Evolutionary conservation across 1,284 basidiomycete species (phyloP).

Genomic region (Sparassis latifolia): DNA sequence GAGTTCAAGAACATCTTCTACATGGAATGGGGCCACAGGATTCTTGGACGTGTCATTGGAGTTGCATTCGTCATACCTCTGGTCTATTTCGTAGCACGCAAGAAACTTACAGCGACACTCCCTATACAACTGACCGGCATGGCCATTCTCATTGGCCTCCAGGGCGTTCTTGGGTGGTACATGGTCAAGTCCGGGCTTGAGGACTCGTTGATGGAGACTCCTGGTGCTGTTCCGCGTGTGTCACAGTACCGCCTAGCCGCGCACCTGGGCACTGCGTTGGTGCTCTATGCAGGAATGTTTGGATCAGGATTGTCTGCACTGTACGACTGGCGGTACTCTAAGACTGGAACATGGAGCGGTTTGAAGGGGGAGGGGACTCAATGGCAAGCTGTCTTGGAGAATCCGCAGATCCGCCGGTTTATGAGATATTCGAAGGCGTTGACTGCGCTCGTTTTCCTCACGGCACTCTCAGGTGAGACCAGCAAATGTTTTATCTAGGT

Average conservation of each 20-base stretch:
- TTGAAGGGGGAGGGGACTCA: slow-evolving; percentile 28
- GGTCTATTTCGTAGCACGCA: slow-evolving; percentile 70
- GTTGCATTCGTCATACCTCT: slow-evolving; percentile 75
- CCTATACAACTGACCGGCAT: slow-evolving; percentile 65
- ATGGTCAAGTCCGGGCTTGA: slow-evolving; percentile 98
- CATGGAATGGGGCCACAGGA: slow-evolving; percentile 98
- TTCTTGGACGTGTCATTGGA: slow-evolving; percentile 90
- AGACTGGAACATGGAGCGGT: slow-evolving; percentile 35
- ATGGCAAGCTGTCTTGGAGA: slow-evolving; percentile 50
- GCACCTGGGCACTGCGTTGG: slow-evolving; percentile 87
- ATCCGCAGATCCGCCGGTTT: slow-evolving; percentile 55
- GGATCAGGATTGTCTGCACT: slow-evolving; percentile 74
- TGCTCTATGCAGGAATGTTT: slow-evolving; percentile 91
- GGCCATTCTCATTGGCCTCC: slow-evolving; percentile 78
- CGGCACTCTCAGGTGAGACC: slow-evolving; percentile 75
- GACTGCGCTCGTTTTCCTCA: slow-evolving; percentile 78
- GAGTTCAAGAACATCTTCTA: slow-evolving; percentile 98
- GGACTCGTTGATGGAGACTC: slow-evolving; percentile 72
- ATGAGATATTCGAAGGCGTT: slow-evolving; percentile 54
- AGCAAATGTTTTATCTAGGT: slow-evolving; percentile 2
- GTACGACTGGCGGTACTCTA: slow-evolving; percentile 76
- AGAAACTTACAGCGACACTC: slow-evolving; percentile 59
- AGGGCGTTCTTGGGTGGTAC: slow-evolving; percentile 96
- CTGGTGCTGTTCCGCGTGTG: slow-evolving; percentile 87
- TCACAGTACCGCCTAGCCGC: slow-evolving; percentile 96